phyloP scores from a whole-genome alignment of 2,329 filamentous ascomycete genomes.

The Cryoendolithus antarcticus region DNA sequence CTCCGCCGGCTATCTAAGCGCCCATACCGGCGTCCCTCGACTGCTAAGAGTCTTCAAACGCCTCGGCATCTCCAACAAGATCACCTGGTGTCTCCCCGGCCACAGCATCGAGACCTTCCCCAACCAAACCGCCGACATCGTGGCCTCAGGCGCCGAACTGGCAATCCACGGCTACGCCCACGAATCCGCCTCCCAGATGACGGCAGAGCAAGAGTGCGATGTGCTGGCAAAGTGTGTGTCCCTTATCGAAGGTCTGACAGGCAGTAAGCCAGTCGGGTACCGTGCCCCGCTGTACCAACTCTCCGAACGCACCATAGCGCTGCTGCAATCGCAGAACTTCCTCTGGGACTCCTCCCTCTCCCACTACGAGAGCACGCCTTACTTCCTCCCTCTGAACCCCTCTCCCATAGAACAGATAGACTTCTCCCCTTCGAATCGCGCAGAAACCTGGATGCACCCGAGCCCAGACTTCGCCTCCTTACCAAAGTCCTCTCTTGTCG shows the following conservation, averaged over 20 bases:
- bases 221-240: conserved; percentile 38
- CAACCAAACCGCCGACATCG: conserved; percentile 35
- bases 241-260: conserved; percentile 31
- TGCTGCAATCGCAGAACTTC: conserved; percentile 38
- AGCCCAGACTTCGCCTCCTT: conserved; percentile 21
- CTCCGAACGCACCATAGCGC: conserved; percentile 34
- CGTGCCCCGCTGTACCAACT: conserved; percentile 41
- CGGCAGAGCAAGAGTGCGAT: conserved; percentile 36
- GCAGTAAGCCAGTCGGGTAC: conserved; percentile 37
- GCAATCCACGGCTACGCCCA: conserved; percentile 40
- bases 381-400: conserved; percentile 31
- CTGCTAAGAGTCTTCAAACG: conserved; percentile 43
- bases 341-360: conserved; percentile 41
- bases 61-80: conserved; percentile 37
- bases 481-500: conserved; percentile 26
- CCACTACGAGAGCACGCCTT: conserved; percentile 39
- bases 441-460: conserved; percentile 35
- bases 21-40: conserved; percentile 43
- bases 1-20: conserved; percentile 43
- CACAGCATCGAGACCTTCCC: conserved; percentile 49
- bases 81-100: conserved; percentile 50
- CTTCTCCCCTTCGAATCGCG: conserved; percentile 26
- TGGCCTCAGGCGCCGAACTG: conserved; percentile 42
- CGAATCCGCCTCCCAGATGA: conserved; percentile 35
- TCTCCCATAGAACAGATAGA: conserved; percentile 29